Base-by-base conservation (phyloP, 148 eudicot species). In the Suaeda aralocaspica region DNA sequence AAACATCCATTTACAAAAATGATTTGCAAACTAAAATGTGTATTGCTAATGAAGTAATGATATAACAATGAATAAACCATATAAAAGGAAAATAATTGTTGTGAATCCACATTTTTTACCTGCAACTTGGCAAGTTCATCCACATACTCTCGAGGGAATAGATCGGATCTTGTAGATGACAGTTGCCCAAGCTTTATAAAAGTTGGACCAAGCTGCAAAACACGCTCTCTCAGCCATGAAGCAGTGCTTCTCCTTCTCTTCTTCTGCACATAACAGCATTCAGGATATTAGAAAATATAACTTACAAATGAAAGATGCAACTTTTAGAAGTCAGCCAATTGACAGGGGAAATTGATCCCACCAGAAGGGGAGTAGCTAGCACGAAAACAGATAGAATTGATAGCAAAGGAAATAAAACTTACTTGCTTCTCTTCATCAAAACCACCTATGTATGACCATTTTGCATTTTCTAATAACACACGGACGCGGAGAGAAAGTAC, bases 81-180 rank as follows among this genome's bases (percentile, higher is more conserved):
- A 58, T 9, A 51, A 41, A 14, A 28, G 9, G 50, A 2, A 49
- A 41, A 10, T 2, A 25, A 42, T 22, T 22, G 16, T 33, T 44
- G 44, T 44, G 51, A 62, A 0, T 55, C 30, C 41, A 72, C 21
- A 28, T 41, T 36, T 28, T 64, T 10, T 74, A 91, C 99, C 97
- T 95, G 99, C 85, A 95, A 80, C 79, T 95, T 95, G 53, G 96
- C 91, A 60, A 95, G 91, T 86, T 95, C 99, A 46, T 91, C 94
- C 36, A 95, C 99, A 71, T 86, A 95, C 66, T 91, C 99, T 58
- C 82, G 80, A 2, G 99, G 99, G 71, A 95, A 95, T 42, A 95
- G 73, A 89, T 95, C 97, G 50, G 99, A 95, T 71, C 99, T 89
- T 31, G 99, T 87, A 15, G 99, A 95, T 22, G 90, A 89, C 48